A percentile compares a stretch with the other conserved stretches of the same genome.
Conservation (phyloP, 495 filamentous ascomycete species). For the Wilcoxina mikolae region DNA sequence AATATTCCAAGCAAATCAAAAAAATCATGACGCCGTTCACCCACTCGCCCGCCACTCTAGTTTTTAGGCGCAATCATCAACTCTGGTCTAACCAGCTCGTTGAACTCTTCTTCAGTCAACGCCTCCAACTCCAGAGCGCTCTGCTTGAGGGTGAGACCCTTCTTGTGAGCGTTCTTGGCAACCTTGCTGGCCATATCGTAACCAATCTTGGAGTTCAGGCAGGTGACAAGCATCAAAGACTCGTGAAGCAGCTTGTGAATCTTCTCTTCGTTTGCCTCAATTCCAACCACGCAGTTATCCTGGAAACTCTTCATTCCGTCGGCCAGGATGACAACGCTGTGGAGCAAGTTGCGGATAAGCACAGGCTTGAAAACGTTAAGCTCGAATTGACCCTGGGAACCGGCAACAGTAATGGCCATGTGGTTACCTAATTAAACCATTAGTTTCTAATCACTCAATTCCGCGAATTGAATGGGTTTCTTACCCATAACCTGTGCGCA, state of each 20-base stretch:
- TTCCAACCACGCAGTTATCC: constrained; percentile 75
- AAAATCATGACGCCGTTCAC: no score
- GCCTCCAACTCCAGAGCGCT: constrained; percentile 88
- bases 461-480: no score
- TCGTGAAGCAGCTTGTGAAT: constrained; percentile 81
- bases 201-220: constrained; percentile 94
- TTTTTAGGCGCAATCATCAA: constrained; percentile 76
- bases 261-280: constrained; percentile 83
- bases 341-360: constrained; percentile 84
- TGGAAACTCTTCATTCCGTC: constrained; percentile 93
- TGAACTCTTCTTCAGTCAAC: constrained; percentile 80
- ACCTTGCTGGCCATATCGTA: constrained; percentile 98
- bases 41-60: no score
- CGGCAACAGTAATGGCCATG: constrained; percentile 74
- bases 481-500: constrained; percentile 88
- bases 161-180: constrained; percentile 99
- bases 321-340: constrained; percentile 70
- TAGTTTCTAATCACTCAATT: no score
- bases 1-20: no score
- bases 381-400: constrained; percentile 97
- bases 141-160: constrained; percentile 82
- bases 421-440: constrained; percentile 53
- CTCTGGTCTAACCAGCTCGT: constrained; percentile 81
- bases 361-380: constrained; percentile 98
- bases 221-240: constrained; percentile 95